Evolutionary conservation across 108 stramenopile species (phyloP).

Genomic region (Hondaea fermentalgiana): DNA sequence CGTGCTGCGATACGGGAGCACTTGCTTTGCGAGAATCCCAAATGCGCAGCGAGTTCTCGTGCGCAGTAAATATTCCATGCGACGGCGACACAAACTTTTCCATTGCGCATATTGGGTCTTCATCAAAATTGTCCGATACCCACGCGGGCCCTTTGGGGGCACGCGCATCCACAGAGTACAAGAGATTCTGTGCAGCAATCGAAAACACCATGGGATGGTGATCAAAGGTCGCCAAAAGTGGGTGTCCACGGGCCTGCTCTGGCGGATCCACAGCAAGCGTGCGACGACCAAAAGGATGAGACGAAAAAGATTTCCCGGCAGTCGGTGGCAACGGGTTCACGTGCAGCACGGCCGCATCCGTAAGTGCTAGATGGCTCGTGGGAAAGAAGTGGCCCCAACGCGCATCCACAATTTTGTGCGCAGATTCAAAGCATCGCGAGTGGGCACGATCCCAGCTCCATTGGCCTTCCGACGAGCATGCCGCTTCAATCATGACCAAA

Average conservation of each 20-base stretch:
- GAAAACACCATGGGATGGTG: constrained; percentile 85
- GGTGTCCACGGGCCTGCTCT: constrained; percentile 55
- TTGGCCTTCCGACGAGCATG: background rate
- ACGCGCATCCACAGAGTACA: constrained; percentile 76
- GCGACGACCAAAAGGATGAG: background rate
- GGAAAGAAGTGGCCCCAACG: background rate
- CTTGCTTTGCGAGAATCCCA: background rate
- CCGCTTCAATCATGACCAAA: background rate
- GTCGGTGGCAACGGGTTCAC: constrained; percentile 37
- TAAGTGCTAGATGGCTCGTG: constrained; percentile 74
- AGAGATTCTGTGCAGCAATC: constrained; percentile 73
- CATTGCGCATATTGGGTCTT: constrained; percentile 88
- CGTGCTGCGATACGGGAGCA: background rate
- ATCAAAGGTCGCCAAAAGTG: constrained; percentile 91
- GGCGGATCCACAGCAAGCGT: background rate
- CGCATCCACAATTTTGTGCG: background rate
- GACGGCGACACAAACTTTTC: constrained; percentile 88
- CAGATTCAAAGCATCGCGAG: background rate
- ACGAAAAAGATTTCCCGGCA: background rate
- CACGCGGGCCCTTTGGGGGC: background rate
- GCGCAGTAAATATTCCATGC: constrained; percentile 81
- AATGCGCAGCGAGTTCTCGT: constrained; percentile 57
- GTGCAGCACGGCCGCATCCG: constrained; percentile 77
- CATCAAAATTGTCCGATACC: constrained; percentile 26
- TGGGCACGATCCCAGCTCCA: background rate